Base-by-base conservation (phyloP, 2,329 filamentous ascomycete species). In the Penicillium palitans region DNA sequence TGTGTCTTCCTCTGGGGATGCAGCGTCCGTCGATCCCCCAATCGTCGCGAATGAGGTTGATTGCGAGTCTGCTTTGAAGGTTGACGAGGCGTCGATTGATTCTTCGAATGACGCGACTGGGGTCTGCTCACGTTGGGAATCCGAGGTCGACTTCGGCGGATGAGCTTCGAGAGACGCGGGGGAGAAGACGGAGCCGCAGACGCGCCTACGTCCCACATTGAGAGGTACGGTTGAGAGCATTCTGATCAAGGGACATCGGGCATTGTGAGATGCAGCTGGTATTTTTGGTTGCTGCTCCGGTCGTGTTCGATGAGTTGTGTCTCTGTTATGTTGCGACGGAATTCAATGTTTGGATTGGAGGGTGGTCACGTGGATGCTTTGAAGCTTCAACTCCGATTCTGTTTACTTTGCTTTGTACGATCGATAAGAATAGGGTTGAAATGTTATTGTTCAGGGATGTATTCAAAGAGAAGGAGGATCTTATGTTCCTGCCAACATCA, bases 161-260 rank as follows among this genome's bases (percentile, higher is more conserved):
- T 57, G 47, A 63, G 69, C 68, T 53, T 72, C 70, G n/a, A 72
- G 63, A 19, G 72, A 72, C 53, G 74, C 66, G 50, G 75, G 70
- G 48, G 76, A 70, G 60, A 80, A 79, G 48, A 80, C 76, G 13
- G 77, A 78, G 55, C 68, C 68, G 63, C 79, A 78, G 24, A 80
- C 72, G 62, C 76, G 77, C 66, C 73, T 73, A 61, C 74, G 74
- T 57, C 66, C 61, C 55, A 54, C 57, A 57, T 64, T 65, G 52
- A 70, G 62, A 47, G 71, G 64, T 35, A 54, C 57, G 47, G 66
- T 66, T 24, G 66, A 64, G 24, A 68, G 47, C 70, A 72, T 74
- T 40, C 50, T 68, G 55, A 25, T 57, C 46, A 58, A 37, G 44
- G 47, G 45, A 50, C 33, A 19, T 58, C 51, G 50, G 57, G 24